Evolutionary conservation across 2,329 filamentous ascomycete genomes (phyloP).

Genomic region (Penicillium sp.): DNA sequence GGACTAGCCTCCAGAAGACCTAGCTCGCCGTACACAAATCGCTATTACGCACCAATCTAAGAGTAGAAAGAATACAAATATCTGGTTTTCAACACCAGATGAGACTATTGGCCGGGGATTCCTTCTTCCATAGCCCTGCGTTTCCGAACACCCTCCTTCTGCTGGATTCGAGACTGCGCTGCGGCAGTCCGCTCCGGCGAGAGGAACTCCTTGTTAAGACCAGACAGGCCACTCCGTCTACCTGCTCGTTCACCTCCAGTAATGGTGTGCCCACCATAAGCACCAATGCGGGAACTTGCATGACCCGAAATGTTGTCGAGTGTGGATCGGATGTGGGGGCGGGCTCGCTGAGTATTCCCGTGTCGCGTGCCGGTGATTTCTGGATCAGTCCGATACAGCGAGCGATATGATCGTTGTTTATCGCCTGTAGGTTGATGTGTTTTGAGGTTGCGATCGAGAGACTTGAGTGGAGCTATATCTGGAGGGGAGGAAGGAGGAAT

Average conservation of each 20-base stretch:
- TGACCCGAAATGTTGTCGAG: conserved; percentile 34
- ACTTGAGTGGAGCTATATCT: conserved; percentile 28
- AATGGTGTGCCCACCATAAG: conserved; percentile 25
- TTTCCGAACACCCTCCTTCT: conserved; percentile 33
- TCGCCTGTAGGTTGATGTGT: conserved; percentile 29
- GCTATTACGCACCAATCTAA: conserved; percentile 6
- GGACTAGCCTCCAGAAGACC: neutral
- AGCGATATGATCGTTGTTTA: conserved; percentile 29
- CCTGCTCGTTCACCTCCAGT: conserved; percentile 25
- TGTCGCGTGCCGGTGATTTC: conserved; percentile 16
- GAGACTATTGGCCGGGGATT: conserved; percentile 25
- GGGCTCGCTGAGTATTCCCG: conserved; percentile 25
- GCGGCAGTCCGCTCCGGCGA: conserved; percentile 39
- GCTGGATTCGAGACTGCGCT: conserved; percentile 41
- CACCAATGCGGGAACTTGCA: conserved; percentile 14
- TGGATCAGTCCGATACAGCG: conserved; percentile 25
- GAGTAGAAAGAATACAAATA: neutral
- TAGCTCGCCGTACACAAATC: neutral
- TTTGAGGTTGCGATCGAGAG: conserved; percentile 22
- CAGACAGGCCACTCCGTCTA: conserved; percentile 26
- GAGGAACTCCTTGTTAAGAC: conserved; percentile 29
- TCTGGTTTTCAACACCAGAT: conserved; percentile 9
- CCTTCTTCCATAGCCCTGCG: conserved; percentile 36
- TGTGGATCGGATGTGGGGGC: conserved; percentile 32
- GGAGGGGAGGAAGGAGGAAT: conserved; percentile 40